Base-by-base conservation (phyloP, 768 basidiomycete genomes). In the Pseudohyphozyma bogoriensis region DNA sequence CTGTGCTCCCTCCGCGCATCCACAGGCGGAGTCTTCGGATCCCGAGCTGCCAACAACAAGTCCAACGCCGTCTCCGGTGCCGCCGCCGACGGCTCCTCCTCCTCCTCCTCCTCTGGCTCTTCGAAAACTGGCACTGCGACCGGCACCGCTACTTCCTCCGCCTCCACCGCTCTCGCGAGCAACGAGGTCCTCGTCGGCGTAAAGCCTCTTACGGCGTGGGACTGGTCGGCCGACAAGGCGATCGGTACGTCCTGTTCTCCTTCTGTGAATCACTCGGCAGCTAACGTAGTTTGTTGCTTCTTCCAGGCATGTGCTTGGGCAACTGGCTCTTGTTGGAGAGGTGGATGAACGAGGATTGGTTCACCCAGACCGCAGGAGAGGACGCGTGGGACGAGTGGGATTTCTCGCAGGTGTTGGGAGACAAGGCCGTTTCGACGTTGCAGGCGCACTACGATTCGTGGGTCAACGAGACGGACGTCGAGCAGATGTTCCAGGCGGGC, bases 381-480 rank as follows among this genome's bases (percentile, higher is more conserved):
- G 49, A 35, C 33, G 24, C 33, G 3, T 39, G 39, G 28, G 51
- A 36, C 31, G 33, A 51, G 51, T 36, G 33, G 51, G 36, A 36
- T 35, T 32, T 32, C 47, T 31, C 47, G 47, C 42, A 55, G 24
- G 39, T 36, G 3, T 58, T 67, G n/a, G 66, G 66, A 2, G 63
- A 68, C 26, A 60, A 54, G 15, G 69, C 69, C 22, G 39, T 50
- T 26, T 52, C 59, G 4, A 72, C 68, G 1, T 66, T 76, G 32
- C 28, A 51, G 37, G 62, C 69, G 31, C 75, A 76, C 65, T 74
- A 71, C 67, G 66, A 75, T 51, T 72, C 69, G 11, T 77, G 72
- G 68, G 69, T 75, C 52, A 76, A 75, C 3, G 73, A 76, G 56
- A 71, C 69, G 47, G 76, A 77, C 60, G 66, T 72, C 46, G 58